Conservation (phyloP, 139 green algal species). For the Gonium pectorale region DNA sequence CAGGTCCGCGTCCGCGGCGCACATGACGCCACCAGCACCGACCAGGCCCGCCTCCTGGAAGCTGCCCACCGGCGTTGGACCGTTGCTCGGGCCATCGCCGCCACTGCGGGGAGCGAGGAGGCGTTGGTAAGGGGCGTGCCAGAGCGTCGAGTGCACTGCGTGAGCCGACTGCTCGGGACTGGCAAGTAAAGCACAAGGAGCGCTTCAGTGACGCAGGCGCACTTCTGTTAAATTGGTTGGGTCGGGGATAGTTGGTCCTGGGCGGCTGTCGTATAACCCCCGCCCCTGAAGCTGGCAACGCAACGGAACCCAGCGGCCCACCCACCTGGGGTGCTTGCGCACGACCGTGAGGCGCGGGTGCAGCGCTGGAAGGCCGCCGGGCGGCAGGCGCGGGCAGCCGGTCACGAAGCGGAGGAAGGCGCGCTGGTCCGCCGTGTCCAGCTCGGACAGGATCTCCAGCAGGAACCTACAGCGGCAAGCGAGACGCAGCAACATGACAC, state of each 20-base stretch:
- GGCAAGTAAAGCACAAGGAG: too few species aligned
- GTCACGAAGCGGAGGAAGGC: constrained; percentile 98
- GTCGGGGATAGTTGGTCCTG: too few species aligned
- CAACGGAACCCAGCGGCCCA: background rate
- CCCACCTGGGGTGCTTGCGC: constrained; percentile 82
- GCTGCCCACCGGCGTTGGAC: constrained; percentile 35
- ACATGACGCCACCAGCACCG: background rate
- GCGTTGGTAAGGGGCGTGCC: too few species aligned
- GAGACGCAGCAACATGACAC: too few species aligned
- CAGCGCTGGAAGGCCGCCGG: constrained; percentile 91
- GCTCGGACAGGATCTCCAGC: constrained; percentile 90
- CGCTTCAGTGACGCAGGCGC: too few species aligned
- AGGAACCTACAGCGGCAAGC: constrained; percentile 71
- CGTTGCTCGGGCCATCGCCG: constrained; percentile 23
- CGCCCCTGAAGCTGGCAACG: too few species aligned
- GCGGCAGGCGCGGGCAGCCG: constrained; percentile 90
- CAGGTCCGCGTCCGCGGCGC: constrained; percentile 85
- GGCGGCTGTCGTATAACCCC: too few species aligned
- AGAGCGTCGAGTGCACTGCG: too few species aligned
- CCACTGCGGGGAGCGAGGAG: constrained; percentile 9
- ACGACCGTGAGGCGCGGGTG: constrained; percentile 96
- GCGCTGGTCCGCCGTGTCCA: constrained; percentile 88
- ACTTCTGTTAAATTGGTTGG: too few species aligned
- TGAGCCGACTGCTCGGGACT: too few species aligned
- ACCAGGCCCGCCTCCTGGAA: constrained; percentile 18